These are phyloP conservation scores for Salix arbutifolia DNA, from an alignment of 345 rosid species.

Conservation along the genomic window DNA sequence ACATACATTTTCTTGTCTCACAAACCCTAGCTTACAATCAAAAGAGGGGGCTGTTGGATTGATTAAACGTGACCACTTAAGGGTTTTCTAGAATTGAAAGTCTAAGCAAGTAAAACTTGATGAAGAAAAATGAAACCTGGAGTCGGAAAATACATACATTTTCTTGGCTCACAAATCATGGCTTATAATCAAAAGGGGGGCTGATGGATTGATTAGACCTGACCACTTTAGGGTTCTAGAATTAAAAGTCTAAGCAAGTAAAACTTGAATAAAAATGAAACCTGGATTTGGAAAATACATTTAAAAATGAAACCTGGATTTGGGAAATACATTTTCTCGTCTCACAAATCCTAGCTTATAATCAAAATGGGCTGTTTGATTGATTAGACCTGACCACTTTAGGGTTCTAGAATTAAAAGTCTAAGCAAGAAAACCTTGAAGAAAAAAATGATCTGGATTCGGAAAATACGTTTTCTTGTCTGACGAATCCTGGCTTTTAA, in stretches of 20 bases:
- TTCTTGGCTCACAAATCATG: neutral
- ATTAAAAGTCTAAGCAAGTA: neutral
- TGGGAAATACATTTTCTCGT: constrained; percentile 8
- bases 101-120: neutral
- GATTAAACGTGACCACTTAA: neutral
- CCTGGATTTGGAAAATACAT: constrained; percentile 3
- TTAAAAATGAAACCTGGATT: too few relatives aligned
- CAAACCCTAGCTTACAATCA: neutral
- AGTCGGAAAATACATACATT: constrained; percentile 12
- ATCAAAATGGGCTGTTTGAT: neutral
- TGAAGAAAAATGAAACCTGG: too few relatives aligned
- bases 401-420: too few relatives aligned
- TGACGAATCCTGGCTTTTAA: neutral
- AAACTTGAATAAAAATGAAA: neutral
- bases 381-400: too few relatives aligned
- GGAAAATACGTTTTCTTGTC: constrained; percentile 8
- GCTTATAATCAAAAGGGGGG: neutral
- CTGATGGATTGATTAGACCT: neutral
- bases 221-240: neutral
- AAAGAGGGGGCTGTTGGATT: neutral
- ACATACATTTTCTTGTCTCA: constrained; percentile 25
- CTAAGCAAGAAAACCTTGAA: neutral
- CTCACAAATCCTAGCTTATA: neutral
- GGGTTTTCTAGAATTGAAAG: neutral
- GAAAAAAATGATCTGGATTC: too few relatives aligned